A percentile compares a stretch with the other conserved stretches of the same genome.
phyloP scores from a whole-genome alignment of 1,284 basidiomycete species.

The Leccinum angustisporum region DNA sequence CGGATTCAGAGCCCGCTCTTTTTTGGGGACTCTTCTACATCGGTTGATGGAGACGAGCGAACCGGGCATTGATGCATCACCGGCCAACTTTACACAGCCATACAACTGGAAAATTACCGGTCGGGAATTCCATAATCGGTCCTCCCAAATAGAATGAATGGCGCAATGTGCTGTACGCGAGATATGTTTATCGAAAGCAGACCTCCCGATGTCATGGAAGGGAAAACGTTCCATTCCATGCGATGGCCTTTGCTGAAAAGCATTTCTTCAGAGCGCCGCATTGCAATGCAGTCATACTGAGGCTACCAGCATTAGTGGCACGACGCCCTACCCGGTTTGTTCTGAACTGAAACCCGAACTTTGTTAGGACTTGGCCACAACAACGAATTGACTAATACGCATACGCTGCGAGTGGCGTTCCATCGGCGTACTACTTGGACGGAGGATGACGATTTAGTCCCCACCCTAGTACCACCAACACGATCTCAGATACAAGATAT shows the following conservation, averaged over 20 bases:
- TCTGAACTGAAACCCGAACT: background rate
- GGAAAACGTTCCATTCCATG: background rate
- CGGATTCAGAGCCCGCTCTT: no score
- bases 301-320: background rate
- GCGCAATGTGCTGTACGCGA: background rate
- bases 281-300: background rate
- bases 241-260: background rate
- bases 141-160: background rate
- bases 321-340: background rate
- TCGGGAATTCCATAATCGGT: background rate
- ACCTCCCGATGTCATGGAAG: background rate
- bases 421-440: background rate
- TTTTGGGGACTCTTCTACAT: no score
- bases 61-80: no score
- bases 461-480: background rate
- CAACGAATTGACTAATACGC: background rate
- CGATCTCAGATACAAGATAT: slow-evolving; percentile 5
- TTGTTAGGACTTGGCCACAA: slow-evolving; percentile 5
- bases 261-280: background rate
- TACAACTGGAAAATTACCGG: no score
- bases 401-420: slow-evolving; percentile 3
- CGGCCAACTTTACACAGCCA: no score
- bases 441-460: background rate
- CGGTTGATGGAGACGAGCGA: no score
- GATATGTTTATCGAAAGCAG: background rate